These are phyloP conservation scores for Cyberlindnera mississippiensis DNA, from an alignment of 805 yeast species.

Conservation along the genomic window DNA sequence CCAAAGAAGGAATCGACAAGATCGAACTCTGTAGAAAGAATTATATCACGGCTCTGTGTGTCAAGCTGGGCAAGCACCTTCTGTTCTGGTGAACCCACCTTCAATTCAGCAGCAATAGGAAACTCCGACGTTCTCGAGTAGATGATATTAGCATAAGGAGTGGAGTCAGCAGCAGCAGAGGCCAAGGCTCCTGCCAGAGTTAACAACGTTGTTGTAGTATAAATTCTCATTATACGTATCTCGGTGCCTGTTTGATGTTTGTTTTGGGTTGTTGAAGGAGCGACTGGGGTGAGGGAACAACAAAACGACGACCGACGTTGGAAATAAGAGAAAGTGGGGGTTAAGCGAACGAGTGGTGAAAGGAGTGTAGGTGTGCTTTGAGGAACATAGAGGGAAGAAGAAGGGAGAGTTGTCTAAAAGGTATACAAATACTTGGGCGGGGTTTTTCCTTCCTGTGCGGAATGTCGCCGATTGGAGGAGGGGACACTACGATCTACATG, in stretches of 20 bases:
- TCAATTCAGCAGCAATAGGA: constrained; percentile 7
- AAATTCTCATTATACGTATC: not conserved
- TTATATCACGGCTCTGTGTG: constrained; percentile 12
- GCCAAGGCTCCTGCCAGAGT: not conserved
- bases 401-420: not conserved
- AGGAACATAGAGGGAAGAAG: not conserved
- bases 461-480: not conserved
- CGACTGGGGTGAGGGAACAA: constrained; percentile 9
- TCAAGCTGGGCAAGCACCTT: constrained; percentile 8
- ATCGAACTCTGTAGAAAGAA: constrained; percentile 8
- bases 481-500: not conserved
- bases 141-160: constrained; percentile 6
- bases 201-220: not conserved
- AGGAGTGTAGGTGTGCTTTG: not conserved
- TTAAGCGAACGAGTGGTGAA: not conserved
- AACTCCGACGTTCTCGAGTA: constrained; percentile 13
- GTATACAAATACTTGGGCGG: not conserved
- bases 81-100: constrained; percentile 14
- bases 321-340: not conserved
- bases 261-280: constrained; percentile 1
- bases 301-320: not conserved
- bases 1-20: constrained; percentile 1
- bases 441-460: not conserved
- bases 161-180: not conserved
- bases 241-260: not conserved